Evolutionary conservation across 345 rosid species (phyloP), one percentile per base, ranked within the genome.

Genomic region (Linum lewisii): DNA sequence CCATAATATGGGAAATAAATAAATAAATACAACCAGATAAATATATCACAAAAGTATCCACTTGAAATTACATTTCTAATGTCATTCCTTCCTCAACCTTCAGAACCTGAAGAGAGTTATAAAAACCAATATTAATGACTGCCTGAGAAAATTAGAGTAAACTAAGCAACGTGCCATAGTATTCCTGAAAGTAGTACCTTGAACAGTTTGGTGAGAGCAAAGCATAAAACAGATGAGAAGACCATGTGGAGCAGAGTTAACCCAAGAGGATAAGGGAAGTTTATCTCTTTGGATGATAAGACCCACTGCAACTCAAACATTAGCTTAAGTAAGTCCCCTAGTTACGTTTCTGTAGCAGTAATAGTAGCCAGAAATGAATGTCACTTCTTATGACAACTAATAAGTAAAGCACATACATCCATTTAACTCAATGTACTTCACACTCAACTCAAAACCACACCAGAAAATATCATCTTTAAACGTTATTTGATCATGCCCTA

Each of bases 41-140:
- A 18, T 18, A n/a, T n/a, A 51, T 13, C 14, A 8, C 21, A n/a
- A 18, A 4, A 52, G 55, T 20, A 2, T 20, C 24, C 11, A 23
- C 10, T 38, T 8, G 55, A 20, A 21, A 89, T 86, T 86, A 92
- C 98, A 92, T 80, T 77, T 92, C 97, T 60, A 78, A 3, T 4
- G 97, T 88, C 98, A 92, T 92, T 71, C 97, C 98, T 65, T 83
- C 91, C 70, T 92, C 98, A 66, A 92, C 85, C 81, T 81, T 88
- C 68, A 86, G 65, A 68, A 86, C 62, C 98, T 92, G 76, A 50
- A 14, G 65, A 59, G 38, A 57, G 54, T 63, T 38, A 51, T 6
- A 9, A 38, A 62, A 60, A 61, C 32, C 64, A 58, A 55, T 26
- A 26, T 58, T n/a, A 29, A 36, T 21, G 38, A 20, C 51, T 57